Percentiles rank a stretch among this genome's conserved stretches.
Conservation (phyloP, 768 basidiomycete genomes). For the Panaeolus papilionaceus region DNA sequence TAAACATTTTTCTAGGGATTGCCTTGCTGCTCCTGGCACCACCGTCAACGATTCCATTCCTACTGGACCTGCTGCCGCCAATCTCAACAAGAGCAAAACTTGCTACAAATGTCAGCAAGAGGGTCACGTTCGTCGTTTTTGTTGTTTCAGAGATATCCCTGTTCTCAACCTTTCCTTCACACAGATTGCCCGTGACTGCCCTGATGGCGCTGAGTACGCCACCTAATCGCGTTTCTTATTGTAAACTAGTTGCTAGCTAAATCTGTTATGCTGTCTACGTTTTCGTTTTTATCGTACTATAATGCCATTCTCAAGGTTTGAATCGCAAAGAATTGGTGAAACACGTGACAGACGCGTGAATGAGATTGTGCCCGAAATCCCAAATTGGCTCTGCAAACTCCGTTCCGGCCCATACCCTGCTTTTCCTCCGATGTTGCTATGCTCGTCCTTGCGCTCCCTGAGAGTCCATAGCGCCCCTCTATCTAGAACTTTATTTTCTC, state of each 20-base stretch:
- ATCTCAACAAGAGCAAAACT: slow-evolving; percentile 70
- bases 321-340: background rate
- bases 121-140: slow-evolving; percentile 71
- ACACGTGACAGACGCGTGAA: background rate
- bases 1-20: slow-evolving; percentile 59
- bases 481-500: slow-evolving; percentile 49
- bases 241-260: slow-evolving; percentile 15
- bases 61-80: slow-evolving; percentile 48
- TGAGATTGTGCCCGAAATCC: background rate
- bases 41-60: slow-evolving; percentile 51
- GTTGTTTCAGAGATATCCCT: slow-evolving; percentile 3
- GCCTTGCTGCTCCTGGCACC: slow-evolving; percentile 75
- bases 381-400: background rate
- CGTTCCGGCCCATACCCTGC: slow-evolving; percentile 1
- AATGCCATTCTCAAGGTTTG: slow-evolving; percentile 10
- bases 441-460: slow-evolving; percentile 19
- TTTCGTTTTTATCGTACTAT: slow-evolving; percentile 13
- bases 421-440: slow-evolving; percentile 16
- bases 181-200: slow-evolving; percentile 72
- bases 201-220: slow-evolving; percentile 59
- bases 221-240: slow-evolving; percentile 1
- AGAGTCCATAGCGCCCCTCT: slow-evolving; percentile 14
- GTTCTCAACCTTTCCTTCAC: slow-evolving; percentile 15
- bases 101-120: slow-evolving; percentile 91
- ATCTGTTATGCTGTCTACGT: slow-evolving; percentile 9